phyloP scores from a whole-genome alignment of 257 asterid genomes.

The Solanum lignicaule region DNA sequence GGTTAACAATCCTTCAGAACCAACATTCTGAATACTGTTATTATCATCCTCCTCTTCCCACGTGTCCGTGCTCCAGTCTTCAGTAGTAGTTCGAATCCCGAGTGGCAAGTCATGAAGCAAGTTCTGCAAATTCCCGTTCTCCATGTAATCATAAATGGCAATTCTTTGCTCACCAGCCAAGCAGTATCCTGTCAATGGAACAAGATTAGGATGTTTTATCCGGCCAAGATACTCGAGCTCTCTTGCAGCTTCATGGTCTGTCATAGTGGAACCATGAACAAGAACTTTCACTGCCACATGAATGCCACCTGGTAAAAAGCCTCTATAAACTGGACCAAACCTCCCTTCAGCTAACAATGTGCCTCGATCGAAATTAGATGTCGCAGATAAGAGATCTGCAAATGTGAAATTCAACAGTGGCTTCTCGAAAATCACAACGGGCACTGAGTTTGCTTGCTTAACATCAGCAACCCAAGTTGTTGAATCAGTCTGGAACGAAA shows the following conservation, averaged over 20 bases:
- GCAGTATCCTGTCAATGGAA: constrained; percentile 16
- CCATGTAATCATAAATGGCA: constrained; percentile 22
- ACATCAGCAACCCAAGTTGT: constrained; percentile 26
- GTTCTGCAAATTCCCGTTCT: constrained; percentile 17
- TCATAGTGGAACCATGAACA: constrained; percentile 21
- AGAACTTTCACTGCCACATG: constrained; percentile 22
- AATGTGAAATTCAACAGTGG: constrained; percentile 22
- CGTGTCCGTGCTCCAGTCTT: constrained; percentile 15
- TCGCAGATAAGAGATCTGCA: constrained; percentile 14
- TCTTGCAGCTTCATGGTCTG: constrained; percentile 19
- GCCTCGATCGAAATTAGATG: constrained; percentile 16
- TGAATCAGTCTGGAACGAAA: constrained; percentile 21
- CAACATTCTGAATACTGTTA: constrained; percentile 10
- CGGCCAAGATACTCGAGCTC: constrained; percentile 24
- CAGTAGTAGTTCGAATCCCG: constrained; percentile 1
- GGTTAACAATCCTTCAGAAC: constrained; percentile 13
- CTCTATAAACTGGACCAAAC: constrained; percentile 20
- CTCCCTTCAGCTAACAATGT: constrained; percentile 22
- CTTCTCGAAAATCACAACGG: constrained; percentile 16
- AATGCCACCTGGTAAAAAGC: constrained; percentile 14
- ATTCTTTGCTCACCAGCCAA: constrained; percentile 22
- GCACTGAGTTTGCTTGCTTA: constrained; percentile 14
- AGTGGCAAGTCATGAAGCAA: constrained; percentile 16
- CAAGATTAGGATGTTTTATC: constrained; percentile 20
- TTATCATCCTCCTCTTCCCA: constrained; percentile 12